Conservation (phyloP, 2,329 filamentous ascomycete genomes). For the Pseudogymnoascus sp. region DNA sequence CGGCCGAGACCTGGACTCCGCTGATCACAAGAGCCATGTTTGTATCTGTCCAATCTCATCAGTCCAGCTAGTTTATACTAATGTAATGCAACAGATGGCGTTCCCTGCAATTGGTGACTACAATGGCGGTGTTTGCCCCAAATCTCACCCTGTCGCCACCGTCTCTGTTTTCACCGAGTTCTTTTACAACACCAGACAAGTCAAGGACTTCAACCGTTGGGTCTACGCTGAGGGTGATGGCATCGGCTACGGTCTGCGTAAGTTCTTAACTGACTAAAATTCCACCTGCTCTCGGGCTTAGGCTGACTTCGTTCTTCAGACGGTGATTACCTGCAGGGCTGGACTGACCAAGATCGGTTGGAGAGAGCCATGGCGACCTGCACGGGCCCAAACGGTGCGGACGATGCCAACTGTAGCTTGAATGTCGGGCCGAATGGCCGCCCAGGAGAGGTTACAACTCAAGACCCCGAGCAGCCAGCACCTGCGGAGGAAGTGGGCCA, state of each 20-base stretch:
- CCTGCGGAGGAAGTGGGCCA: constrained; percentile 9
- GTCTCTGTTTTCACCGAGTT: constrained; percentile 13
- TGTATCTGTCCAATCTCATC: constrained; percentile 42
- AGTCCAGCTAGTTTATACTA: not conserved
- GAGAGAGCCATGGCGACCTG: constrained; percentile 13
- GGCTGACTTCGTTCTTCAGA: not conserved
- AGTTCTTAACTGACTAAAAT: too few species aligned
- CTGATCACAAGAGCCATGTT: constrained; percentile 53
- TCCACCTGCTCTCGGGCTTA: too few species aligned
- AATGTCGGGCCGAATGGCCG: not conserved
- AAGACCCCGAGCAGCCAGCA: not conserved
- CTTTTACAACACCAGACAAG: constrained; percentile 9
- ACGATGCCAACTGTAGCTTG: not conserved
- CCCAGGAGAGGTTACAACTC: not conserved
- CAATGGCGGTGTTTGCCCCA: constrained; percentile 15
- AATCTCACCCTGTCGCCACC: constrained; percentile 13
- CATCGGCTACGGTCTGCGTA: constrained; percentile 11
- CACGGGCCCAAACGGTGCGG: not conserved
- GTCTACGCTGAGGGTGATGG: constrained; percentile 13
- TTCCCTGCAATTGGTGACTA: constrained; percentile 9
- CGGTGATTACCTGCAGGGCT: constrained; percentile 16
- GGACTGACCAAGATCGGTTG: constrained; percentile 10
- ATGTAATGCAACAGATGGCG: constrained; percentile 1
- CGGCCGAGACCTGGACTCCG: constrained; percentile 49
- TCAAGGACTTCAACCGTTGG: constrained; percentile 8